phyloP scores from a whole-genome alignment of 805 yeast genomes.

The Lipomyces japonicus region DNA sequence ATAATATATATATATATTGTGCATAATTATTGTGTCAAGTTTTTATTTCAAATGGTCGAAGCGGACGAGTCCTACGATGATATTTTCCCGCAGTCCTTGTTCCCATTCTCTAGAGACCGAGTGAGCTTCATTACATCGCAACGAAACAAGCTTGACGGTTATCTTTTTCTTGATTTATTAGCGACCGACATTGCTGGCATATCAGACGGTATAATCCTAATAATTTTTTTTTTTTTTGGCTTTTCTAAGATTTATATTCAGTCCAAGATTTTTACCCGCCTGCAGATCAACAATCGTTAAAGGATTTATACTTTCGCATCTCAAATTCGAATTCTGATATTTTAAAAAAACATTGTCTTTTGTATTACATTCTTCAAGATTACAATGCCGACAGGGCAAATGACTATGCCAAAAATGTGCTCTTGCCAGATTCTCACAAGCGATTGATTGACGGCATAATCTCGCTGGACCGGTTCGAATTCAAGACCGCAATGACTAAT shows the following conservation, averaged over 20 bases:
- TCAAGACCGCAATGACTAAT: slow-evolving; percentile 18
- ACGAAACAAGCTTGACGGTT: slow-evolving; percentile 20
- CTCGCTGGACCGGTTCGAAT: slow-evolving; percentile 21
- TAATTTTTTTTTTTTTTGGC: neutral
- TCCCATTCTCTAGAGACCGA: slow-evolving; percentile 8
- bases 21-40: too few species aligned
- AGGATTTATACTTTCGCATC: slow-evolving; percentile 12
- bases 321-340: slow-evolving; percentile 9
- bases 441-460: slow-evolving; percentile 18
- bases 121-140: slow-evolving; percentile 6
- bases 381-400: slow-evolving; percentile 3
- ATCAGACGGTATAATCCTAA: slow-evolving; percentile 8
- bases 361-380: slow-evolving; percentile 20
- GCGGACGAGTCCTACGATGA: slow-evolving; percentile 9
- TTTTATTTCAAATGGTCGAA: slow-evolving; percentile 4
- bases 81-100: slow-evolving; percentile 7
- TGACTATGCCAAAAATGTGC: slow-evolving; percentile 7
- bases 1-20: too few species aligned
- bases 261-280: slow-evolving; percentile 22
- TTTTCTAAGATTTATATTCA: neutral
- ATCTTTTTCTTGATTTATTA: slow-evolving; percentile 18
- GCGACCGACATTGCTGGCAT: slow-evolving; percentile 11
- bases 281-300: slow-evolving; percentile 3
- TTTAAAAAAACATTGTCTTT: slow-evolving; percentile 18
- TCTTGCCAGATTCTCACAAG: slow-evolving; percentile 12